These are phyloP conservation scores for Lathyrus sativus DNA, from an alignment of 306 rosid species.

Conservation along the genomic window DNA sequence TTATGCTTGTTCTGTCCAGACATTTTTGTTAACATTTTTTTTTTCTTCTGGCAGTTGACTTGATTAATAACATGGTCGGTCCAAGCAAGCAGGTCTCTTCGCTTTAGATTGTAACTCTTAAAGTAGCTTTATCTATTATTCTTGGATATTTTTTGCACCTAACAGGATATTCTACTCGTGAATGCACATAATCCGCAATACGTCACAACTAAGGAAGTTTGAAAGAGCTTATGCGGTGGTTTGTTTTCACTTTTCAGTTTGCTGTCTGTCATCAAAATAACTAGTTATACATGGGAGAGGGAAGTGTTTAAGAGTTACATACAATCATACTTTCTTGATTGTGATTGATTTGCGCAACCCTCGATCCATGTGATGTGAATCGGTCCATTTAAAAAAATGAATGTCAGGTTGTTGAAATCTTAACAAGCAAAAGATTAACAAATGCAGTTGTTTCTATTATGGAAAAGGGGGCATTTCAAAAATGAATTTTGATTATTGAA, in stretches of 20 bases:
- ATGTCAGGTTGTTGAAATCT: background rate
- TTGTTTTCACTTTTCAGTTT: no score
- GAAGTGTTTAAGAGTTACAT: slow-evolving; percentile 49
- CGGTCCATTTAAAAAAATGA: background rate
- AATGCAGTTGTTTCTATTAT: background rate
- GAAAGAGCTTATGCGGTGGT: slow-evolving; percentile 45
- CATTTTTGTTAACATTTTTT: slow-evolving; percentile 29
- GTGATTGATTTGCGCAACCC: slow-evolving; percentile 63
- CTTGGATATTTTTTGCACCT: slow-evolving; percentile 26
- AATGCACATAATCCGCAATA: slow-evolving; percentile 29
- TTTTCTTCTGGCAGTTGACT: slow-evolving; percentile 12
- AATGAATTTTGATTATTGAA: background rate
- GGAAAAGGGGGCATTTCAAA: background rate
- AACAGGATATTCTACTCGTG: slow-evolving; percentile 15
- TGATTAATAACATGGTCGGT: slow-evolving; percentile 12
- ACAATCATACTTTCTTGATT: slow-evolving; percentile 57
- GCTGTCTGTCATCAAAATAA: no score
- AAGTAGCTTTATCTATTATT: slow-evolving; percentile 17
- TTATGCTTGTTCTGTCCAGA: slow-evolving; percentile 21
- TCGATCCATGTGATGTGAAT: slow-evolving; percentile 60
- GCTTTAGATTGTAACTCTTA: slow-evolving; percentile 24
- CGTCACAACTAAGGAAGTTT: slow-evolving; percentile 50
- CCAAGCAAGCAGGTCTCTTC: slow-evolving; percentile 12
- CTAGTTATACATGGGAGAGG: slow-evolving; percentile 47
- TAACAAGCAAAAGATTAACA: background rate